A percentile compares a stretch with the other conserved stretches of the same genome.
Conservation (phyloP, 2,329 filamentous ascomycete species). For the Chaetomiaceae sp. region DNA sequence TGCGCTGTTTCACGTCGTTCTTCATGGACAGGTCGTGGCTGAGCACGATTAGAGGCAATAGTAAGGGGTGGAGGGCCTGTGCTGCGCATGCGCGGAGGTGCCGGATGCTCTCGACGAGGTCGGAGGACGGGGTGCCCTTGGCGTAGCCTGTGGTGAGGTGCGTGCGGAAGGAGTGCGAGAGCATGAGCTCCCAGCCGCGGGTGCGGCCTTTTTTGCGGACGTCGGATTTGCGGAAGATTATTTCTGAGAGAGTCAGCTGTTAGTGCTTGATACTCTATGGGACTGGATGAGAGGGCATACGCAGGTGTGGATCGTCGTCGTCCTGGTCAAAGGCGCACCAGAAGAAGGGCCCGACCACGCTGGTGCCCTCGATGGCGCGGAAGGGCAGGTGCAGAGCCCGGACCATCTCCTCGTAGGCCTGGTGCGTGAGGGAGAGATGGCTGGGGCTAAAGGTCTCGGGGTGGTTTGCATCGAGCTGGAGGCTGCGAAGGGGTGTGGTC, state of each 20-base stretch:
- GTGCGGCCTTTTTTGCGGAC: constrained; percentile 61
- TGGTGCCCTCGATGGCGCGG: constrained; percentile 54
- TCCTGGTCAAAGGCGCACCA: constrained; percentile 56
- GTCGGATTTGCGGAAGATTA: constrained; percentile 62
- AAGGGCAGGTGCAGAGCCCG: constrained; percentile 49
- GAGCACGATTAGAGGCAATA: constrained; percentile 56
- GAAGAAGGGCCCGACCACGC: constrained; percentile 60
- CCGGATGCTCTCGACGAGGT: constrained; percentile 46
- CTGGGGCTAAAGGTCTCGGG: constrained; percentile 55
- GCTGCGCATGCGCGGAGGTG: constrained; percentile 47
- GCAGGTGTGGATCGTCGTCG: constrained; percentile 53
- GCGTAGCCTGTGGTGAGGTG: constrained; percentile 56
- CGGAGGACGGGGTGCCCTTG: constrained; percentile 56
- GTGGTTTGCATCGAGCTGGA: constrained; percentile 53
- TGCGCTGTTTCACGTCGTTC: constrained; percentile 58
- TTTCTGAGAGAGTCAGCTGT: constrained; percentile 39
- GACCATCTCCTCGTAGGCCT: constrained; percentile 53
- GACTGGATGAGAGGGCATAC: constrained; percentile 35
- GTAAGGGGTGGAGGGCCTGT: constrained; percentile 54
- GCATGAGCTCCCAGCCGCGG: constrained; percentile 61
- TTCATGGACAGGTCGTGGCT: constrained; percentile 52
- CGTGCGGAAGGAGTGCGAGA: constrained; percentile 53
- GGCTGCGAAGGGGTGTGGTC: constrained; percentile 32
- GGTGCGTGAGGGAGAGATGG: constrained; percentile 49
- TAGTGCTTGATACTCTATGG: no score